Evolutionary conservation across 2,329 filamentous ascomycete genomes (phyloP), one percentile per base, ranked within the genome.

Genomic region (Nakataea oryzae): DNA sequence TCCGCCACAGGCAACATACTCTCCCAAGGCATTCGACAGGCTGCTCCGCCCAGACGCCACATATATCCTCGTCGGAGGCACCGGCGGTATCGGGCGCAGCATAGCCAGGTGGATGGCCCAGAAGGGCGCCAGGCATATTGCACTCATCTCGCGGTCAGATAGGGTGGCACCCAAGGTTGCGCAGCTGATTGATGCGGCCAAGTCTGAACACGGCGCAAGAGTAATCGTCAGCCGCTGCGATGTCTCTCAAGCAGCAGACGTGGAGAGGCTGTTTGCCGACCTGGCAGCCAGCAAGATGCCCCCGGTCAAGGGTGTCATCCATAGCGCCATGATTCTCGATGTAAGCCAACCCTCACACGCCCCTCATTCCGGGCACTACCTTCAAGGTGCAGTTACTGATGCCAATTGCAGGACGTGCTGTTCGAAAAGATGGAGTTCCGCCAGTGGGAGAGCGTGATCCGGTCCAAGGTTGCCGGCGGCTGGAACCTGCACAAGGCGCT

Each of bases 381-480:
- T 28, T 12, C 13, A 56, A 56, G 13, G 9, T 12, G 21, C 21
- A 41, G 13, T 32, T 3, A 9, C 58, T 57, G 29, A 58, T 26
- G 7, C 47, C 27, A 29, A 55, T 21, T 11, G 17, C 41, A 69
- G 66, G 68, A 70, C 34, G 63, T 64, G 27, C 32, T 68, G 2
- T 68, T 67, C 47, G 63, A 68, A 47, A 65, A 67, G 21, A 64
- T 64, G 63, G 61, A 27, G 2, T 62, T 61, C 47, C 27, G 21
- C 29, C 63, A 64, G 26, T 64, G 63, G 63, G 58, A 61, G 54
- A 63, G 58, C 11, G 65, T 65, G 27, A 64, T 69, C n/a, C 54
- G 58, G 24, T 68, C 71, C n/a, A 74, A 74, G 57, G 69, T 69
- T 2, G 29, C 62, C 8, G 70, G 70, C 13, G 68, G 67, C 47